Conservation (phyloP, 164 flowering plant species). For the Umbellularia californica region DNA sequence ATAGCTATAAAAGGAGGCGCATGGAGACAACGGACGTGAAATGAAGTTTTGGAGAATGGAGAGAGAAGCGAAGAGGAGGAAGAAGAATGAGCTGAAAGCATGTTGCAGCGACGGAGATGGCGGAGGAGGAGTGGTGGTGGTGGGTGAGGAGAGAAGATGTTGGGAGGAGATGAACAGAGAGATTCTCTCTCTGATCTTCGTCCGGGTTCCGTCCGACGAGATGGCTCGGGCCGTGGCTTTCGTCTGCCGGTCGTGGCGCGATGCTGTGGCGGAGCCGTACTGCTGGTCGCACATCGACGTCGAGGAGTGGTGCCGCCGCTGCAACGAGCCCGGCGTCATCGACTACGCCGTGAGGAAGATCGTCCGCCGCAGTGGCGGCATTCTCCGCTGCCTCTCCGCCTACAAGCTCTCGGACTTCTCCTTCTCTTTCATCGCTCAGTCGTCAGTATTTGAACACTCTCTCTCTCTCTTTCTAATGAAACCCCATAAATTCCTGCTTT, state of each 20-base stretch:
- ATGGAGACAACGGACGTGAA: not conserved
- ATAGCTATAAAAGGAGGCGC: not conserved
- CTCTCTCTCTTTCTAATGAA: not conserved
- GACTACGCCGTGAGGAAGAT: constrained; percentile 31
- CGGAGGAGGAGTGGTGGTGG: not conserved
- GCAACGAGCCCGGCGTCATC: constrained; percentile 16
- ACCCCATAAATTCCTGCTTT: no score
- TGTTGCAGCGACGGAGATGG: not conserved
- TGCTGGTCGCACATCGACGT: constrained; percentile 93
- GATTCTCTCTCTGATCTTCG: constrained; percentile 62
- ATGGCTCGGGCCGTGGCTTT: constrained; percentile 56
- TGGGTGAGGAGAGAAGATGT: constrained; percentile 23
- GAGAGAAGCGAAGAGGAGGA: not conserved
- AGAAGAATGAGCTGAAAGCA: not conserved
- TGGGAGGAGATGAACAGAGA: constrained; percentile 81
- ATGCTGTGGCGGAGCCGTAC: constrained; percentile 62
- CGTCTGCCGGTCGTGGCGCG: constrained; percentile 79
- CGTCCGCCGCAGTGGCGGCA: constrained; percentile 47
- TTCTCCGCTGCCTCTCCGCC: constrained; percentile 51
- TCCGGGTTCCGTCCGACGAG: constrained; percentile 53
- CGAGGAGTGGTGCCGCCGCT: constrained; percentile 55
- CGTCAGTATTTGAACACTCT: not conserved
- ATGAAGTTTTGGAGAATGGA: not conserved
- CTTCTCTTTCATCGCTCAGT: constrained; percentile 45
- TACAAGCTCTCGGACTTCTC: constrained; percentile 26